phyloP scores from a whole-genome alignment of 108 stramenopile genomes.

The Nitzschia sp. region DNA sequence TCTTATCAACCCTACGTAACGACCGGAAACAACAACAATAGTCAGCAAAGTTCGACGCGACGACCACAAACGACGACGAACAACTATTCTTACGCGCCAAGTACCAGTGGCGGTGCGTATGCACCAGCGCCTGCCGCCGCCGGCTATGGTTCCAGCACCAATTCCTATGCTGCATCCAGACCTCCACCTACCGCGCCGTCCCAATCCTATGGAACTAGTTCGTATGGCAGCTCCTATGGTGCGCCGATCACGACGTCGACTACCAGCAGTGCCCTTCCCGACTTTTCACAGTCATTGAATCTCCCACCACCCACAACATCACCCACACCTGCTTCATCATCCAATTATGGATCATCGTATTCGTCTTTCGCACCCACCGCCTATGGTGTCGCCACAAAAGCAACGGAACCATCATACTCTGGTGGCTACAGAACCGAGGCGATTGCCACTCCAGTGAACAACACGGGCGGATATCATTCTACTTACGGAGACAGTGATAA shows the following conservation, averaged over 20 bases:
- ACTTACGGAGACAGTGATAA: neutral
- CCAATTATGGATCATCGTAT: conserved; percentile 2
- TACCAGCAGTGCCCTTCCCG: neutral
- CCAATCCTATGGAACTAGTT: too few relatives aligned
- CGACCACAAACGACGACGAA: too few relatives aligned
- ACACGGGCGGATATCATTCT: conserved; percentile 10
- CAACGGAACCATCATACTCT: neutral
- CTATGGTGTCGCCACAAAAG: neutral
- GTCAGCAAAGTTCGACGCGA: neutral
- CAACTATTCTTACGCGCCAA: neutral
- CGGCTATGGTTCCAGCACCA: neutral
- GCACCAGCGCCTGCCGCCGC: neutral
- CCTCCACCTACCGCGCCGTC: neutral
- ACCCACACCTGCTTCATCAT: neutral
- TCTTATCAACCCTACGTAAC: neutral
- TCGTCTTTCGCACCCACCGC: neutral
- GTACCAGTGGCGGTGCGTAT: neutral
- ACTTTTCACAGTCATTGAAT: conserved; percentile 20
- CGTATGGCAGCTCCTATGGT: neutral
- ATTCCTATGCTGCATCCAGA: neutral
- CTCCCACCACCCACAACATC: conserved; percentile 7
- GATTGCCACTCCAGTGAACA: conserved; percentile 4
- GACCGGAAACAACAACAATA: neutral
- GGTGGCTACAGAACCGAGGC: neutral
- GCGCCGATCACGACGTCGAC: neutral